Evolutionary conservation across 23 red algal genomes (phyloP), one percentile per base, ranked within the genome.

Genomic region (Pyropia haitanensis): DNA sequence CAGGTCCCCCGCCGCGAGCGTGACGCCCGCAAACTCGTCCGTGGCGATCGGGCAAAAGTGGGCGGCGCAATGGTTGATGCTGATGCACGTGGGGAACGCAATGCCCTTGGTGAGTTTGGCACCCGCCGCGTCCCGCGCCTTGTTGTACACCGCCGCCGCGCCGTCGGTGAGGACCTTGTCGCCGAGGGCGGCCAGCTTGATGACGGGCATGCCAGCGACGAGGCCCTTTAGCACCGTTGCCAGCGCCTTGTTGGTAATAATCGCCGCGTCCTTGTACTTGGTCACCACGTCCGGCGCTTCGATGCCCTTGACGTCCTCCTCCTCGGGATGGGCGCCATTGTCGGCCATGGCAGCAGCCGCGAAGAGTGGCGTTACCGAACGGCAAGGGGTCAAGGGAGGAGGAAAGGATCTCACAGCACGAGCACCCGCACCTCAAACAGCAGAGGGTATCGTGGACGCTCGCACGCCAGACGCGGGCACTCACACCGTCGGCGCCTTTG

Each of bases 181-280:
- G 14, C 94, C 94, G 27, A 98, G 53, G 33, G 72, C 75, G 65
- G 86, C 91, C 52, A 98, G 68, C 30, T 64, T 83, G 21, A 64
- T 58, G 7, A 98, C 80, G 18, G 81, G 39, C 70, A 67, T 72
- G 32, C 85, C 85, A 18, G 58, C 68, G 24, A 81, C 71, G 13
- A 81, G 77, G 0, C 58, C 61, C 27, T 73, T 78, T 48, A 65
- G 71, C 29, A 98, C 83, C 1, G 78, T 64, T 19, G 71, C 76
- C 28, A 91, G 51, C 5, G 94, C 94, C 49, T 78, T 58, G 49
- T 91, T 79, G 18, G 77, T 85, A 28, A 91, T 88, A 10, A 78
- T 70, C 53, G 85, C 94, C 10, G 94, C 94, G 13, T 80, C 69
- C 73, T 98, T 98, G 71, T 98, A 98, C 82, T 98, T 98, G 18